Conservation (phyloP, 495 filamentous ascomycete genomes). For the Poronia punctata region DNA sequence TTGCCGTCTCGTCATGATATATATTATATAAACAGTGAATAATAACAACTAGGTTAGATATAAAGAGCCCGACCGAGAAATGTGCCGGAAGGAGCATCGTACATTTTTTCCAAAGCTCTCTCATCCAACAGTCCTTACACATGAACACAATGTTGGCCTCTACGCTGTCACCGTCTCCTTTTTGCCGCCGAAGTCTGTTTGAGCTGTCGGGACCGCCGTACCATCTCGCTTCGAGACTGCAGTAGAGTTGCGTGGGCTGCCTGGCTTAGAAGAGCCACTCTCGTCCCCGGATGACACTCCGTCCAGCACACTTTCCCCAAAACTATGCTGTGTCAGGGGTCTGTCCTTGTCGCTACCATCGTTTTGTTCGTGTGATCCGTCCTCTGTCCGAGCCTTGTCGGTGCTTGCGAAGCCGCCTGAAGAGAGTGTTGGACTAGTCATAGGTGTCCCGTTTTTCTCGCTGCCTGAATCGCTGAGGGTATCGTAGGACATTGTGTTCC, state of each 20-base stretch:
- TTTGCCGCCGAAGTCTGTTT: neutral
- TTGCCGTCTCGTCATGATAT: too few relatives aligned
- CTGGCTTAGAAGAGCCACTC: slow-evolving; percentile 24
- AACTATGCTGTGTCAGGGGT: slow-evolving; percentile 31
- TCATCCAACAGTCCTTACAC: too few relatives aligned
- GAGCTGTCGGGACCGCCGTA: neutral
- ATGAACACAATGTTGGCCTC: neutral
- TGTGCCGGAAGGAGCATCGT: too few relatives aligned
- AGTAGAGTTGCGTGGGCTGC: slow-evolving; percentile 13
- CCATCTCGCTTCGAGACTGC: neutral
- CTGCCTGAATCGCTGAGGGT: slow-evolving; percentile 19
- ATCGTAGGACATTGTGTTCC: slow-evolving; percentile 2
- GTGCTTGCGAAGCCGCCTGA: slow-evolving; percentile 14
- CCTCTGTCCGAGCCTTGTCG: slow-evolving; percentile 21
- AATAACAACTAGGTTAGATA: too few relatives aligned
- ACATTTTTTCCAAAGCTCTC: too few relatives aligned
- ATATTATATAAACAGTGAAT: too few relatives aligned
- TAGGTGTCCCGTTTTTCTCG: slow-evolving; percentile 28
- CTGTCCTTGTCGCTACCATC: slow-evolving; percentile 16
- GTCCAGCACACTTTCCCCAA: slow-evolving; percentile 35
- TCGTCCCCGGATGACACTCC: slow-evolving; percentile 21
- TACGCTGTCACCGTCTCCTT: neutral
- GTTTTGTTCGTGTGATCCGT: slow-evolving; percentile 12
- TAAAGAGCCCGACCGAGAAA: too few relatives aligned
- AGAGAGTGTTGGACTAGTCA: slow-evolving; percentile 21